phyloP scores from a whole-genome alignment of 768 basidiomycete species.

The Mycena maculata region DNA sequence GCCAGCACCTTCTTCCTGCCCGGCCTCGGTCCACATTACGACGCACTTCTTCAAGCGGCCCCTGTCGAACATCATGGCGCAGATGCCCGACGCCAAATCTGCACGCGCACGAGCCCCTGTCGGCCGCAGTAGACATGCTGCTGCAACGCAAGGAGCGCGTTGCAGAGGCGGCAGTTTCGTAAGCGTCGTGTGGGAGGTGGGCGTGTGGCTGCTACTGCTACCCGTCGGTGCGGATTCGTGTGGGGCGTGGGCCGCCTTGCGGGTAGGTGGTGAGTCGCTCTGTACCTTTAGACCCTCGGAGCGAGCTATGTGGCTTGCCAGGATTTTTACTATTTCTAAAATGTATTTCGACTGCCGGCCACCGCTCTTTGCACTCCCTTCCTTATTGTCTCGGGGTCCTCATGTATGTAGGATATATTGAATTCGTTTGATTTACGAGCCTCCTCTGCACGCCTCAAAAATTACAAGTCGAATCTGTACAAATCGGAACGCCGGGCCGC shows the following conservation, averaged over 20 bases:
- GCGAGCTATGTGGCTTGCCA: conserved; percentile 19
- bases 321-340: conserved; percentile 14
- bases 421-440: too few species aligned
- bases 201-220: conserved; percentile 82
- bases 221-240: conserved; percentile 66
- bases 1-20: conserved; percentile 72
- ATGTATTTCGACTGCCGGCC: conserved; percentile 18
- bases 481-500: too few species aligned
- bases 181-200: conserved; percentile 86
- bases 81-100: conserved; percentile 48
- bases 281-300: conserved; percentile 1
- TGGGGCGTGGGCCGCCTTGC: conserved; percentile 69
- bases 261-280: conserved; percentile 62
- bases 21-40: conserved; percentile 82
- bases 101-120: conserved; percentile 31
- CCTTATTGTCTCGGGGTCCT: too few species aligned
- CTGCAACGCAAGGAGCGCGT: conserved; percentile 87
- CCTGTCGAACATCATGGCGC: conserved; percentile 81
- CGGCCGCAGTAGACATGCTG: conserved; percentile 68
- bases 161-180: conserved; percentile 80
- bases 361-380: too few species aligned
- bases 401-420: too few species aligned
- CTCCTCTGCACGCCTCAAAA: too few species aligned
- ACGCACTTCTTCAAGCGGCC: conserved; percentile 89
- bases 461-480: too few species aligned